phyloP scores from a whole-genome alignment of 2,329 filamentous ascomycete genomes.

The Pseudogymnoascus sp. region DNA sequence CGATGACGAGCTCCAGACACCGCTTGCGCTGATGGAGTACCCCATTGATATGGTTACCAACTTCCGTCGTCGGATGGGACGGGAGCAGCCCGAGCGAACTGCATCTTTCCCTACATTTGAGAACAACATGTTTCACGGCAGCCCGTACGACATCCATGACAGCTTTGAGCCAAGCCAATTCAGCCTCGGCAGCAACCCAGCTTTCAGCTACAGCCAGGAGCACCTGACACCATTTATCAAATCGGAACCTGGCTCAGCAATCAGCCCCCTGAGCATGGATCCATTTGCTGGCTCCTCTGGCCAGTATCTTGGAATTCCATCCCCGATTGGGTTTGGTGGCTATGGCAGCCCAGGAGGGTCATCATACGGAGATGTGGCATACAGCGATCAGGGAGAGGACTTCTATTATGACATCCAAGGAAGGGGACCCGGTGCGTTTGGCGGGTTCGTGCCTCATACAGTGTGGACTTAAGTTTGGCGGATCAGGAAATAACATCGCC shows the following conservation, averaged over 20 bases:
- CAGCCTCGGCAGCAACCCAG: constrained; percentile 45
- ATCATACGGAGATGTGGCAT: constrained; percentile 49
- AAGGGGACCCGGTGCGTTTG: constrained; percentile 25
- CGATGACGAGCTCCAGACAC: constrained; percentile 51
- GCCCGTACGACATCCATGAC: constrained; percentile 30
- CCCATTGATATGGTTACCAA: constrained; percentile 60
- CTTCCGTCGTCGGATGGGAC: constrained; percentile 63
- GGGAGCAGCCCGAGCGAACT: constrained; percentile 50
- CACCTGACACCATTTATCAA: constrained; percentile 48
- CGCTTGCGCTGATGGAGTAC: constrained; percentile 61
- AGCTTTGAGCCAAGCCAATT: constrained; percentile 39
- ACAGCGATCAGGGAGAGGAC: constrained; percentile 48
- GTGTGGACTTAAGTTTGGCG: constrained; percentile 28
- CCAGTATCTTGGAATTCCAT: constrained; percentile 56
- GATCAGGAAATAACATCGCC: constrained; percentile 17
- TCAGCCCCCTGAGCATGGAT: constrained; percentile 45
- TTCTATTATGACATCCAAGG: constrained; percentile 23
- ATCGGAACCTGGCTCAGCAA: constrained; percentile 38
- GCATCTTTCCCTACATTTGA: constrained; percentile 54
- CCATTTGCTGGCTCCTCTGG: constrained; percentile 46
- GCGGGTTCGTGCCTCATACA: constrained; percentile 30
- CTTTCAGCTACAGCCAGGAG: constrained; percentile 57
- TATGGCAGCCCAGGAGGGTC: constrained; percentile 54
- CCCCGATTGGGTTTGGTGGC: constrained; percentile 44
- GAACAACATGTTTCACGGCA: constrained; percentile 42